Conservation (phyloP, 768 basidiomycete species). For the Peribolospora kevripleyi region DNA sequence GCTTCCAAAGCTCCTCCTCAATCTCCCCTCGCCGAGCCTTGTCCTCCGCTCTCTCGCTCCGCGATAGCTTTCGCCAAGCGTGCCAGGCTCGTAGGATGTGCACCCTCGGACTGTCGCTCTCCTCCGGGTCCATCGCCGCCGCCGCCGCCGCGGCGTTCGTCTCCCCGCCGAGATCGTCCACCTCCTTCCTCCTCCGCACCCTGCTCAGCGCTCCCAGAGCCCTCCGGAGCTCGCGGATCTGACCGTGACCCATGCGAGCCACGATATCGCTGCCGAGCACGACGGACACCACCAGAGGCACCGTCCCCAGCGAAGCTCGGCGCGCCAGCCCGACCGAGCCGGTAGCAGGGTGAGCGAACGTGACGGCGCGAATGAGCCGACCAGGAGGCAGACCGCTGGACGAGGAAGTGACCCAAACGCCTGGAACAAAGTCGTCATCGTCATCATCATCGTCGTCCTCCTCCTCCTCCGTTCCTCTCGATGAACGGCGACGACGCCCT, state of each 20-base stretch:
- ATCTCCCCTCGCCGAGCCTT: neutral
- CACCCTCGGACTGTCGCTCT: neutral
- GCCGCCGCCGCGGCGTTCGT: too few relatives aligned
- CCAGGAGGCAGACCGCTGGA: neutral
- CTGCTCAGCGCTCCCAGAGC: conserved; percentile 5
- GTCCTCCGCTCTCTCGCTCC: neutral
- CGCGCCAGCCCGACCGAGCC: conserved; percentile 3
- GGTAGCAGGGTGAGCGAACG: conserved; percentile 9
- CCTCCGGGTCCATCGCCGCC: neutral
- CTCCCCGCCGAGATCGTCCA: neutral
- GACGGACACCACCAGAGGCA: conserved; percentile 7
- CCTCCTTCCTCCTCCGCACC: neutral
- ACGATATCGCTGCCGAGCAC: conserved; percentile 5
- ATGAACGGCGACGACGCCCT: neutral
- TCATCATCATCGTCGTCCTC: neutral
- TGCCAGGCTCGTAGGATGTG: neutral
- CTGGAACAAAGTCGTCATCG: neutral
- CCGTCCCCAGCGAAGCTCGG: neutral
- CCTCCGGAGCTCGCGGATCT: conserved; percentile 4
- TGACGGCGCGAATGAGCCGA: conserved; percentile 2
- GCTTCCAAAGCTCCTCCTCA: conserved; percentile 4
- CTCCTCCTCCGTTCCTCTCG: neutral
- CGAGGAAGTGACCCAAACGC: neutral
- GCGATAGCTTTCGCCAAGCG: neutral
- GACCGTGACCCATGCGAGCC: conserved; percentile 5